Evolutionary conservation across 129 eudicot genomes (phyloP).

Genomic region (Escallonia herrerae): DNA sequence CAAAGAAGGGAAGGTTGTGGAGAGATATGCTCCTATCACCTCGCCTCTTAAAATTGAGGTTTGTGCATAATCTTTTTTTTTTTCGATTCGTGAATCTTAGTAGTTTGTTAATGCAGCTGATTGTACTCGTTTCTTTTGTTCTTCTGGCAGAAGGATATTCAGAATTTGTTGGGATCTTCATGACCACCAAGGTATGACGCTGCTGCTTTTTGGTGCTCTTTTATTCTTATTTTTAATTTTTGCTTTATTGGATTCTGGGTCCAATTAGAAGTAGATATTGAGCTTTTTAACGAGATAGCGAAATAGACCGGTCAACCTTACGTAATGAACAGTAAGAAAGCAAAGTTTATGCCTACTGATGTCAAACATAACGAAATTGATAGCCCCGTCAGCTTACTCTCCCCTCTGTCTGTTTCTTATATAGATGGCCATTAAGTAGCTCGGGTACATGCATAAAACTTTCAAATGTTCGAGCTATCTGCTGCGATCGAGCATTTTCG

Average conservation of each 20-base stretch:
- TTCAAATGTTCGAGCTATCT: too few species aligned
- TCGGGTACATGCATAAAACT: too few species aligned
- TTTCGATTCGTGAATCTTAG: not conserved
- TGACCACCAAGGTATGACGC: constrained; percentile 3
- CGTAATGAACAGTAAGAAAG: too few species aligned
- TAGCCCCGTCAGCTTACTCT: too few species aligned
- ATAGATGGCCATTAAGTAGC: too few species aligned
- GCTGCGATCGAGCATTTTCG: too few species aligned
- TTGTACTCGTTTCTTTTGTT: not conserved
- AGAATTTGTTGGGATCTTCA: constrained; percentile 8
- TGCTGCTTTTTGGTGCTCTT: not conserved
- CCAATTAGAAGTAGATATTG: not conserved
- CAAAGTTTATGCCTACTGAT: too few species aligned
- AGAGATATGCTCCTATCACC: constrained; percentile 41
- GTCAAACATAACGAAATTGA: too few species aligned
- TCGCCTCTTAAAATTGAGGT: constrained; percentile 69
- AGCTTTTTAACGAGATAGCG: not conserved
- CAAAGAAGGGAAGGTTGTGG: constrained; percentile 57
- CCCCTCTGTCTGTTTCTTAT: too few species aligned
- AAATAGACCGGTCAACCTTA: too few species aligned
- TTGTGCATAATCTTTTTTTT: not conserved
- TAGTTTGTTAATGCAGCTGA: too few species aligned
- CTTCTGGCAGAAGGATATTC: constrained; percentile 6
- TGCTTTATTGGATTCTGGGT: not conserved
- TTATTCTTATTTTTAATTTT: too few species aligned